phyloP scores from a whole-genome alignment of 2,329 filamentous ascomycete genomes.

The Rhinocladiella similis region DNA sequence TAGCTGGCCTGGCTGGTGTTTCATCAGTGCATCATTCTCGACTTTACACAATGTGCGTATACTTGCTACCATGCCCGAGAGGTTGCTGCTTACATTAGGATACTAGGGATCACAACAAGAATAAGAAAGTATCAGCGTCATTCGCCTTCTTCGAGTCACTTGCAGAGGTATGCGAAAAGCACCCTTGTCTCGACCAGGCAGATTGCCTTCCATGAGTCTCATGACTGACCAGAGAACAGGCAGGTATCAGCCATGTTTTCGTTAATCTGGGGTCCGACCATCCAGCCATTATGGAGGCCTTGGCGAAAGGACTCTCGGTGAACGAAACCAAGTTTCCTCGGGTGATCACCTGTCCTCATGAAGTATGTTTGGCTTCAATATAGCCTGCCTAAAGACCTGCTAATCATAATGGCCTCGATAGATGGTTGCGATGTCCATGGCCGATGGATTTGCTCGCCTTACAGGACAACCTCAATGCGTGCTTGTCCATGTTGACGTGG shows the following conservation, averaged over 20 bases:
- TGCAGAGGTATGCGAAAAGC: background rate
- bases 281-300: slow-evolving; percentile 76
- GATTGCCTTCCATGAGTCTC: no score
- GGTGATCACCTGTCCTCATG: slow-evolving; percentile 78
- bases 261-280: slow-evolving; percentile 59
- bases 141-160: slow-evolving; percentile 1
- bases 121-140: background rate
- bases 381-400: background rate
- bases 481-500: slow-evolving; percentile 79
- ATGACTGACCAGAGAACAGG: slow-evolving; percentile 32
- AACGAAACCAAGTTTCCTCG: slow-evolving; percentile 65
- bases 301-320: slow-evolving; percentile 72
- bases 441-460: slow-evolving; percentile 74
- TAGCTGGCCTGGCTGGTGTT: no score
- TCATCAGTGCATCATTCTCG: no score
- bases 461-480: slow-evolving; percentile 74
- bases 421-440: slow-evolving; percentile 86
- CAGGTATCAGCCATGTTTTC: slow-evolving; percentile 53
- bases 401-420: slow-evolving; percentile 35
- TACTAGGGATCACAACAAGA: no score
- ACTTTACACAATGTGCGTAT: no score
- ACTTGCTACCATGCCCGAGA: no score
- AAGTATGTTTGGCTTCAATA: slow-evolving; percentile 51
- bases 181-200: background rate
- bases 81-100: no score